phyloP scores from a whole-genome alignment of 2,329 filamentous ascomycete species.

The Nectriaceae sp. region DNA sequence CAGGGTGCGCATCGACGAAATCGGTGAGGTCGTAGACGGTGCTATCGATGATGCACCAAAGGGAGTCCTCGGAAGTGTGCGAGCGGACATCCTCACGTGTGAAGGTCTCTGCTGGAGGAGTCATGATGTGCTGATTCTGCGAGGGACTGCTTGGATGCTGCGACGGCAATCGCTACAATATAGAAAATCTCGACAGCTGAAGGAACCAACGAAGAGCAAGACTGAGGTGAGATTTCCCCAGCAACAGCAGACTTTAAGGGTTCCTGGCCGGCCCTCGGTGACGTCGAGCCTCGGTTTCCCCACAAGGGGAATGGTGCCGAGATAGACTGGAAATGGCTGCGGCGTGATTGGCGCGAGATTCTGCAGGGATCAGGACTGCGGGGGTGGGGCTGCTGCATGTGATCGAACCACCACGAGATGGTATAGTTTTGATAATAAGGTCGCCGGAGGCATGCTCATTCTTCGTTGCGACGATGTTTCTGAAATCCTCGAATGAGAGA shows the following conservation, averaged over 20 bases:
- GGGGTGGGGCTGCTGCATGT: conserved; percentile 10
- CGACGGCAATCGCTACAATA: neutral
- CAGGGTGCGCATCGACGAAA: conserved; percentile 83
- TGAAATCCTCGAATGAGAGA: no score
- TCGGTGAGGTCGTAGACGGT: conserved; percentile 86
- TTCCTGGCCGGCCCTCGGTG: conserved; percentile 7
- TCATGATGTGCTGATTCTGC: conserved; percentile 26
- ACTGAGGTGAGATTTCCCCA: neutral
- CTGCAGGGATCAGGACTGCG: conserved; percentile 4
- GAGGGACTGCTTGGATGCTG: neutral
- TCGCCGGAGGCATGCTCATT: no score
- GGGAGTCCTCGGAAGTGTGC: conserved; percentile 73
- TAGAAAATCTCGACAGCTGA: neutral
- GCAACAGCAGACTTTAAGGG: neutral
- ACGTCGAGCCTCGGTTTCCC: conserved; percentile 18
- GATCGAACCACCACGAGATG: no score
- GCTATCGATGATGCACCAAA: conserved; percentile 85
- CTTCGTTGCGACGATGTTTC: no score
- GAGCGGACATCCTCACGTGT: conserved; percentile 69
- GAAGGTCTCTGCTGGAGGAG: conserved; percentile 49
- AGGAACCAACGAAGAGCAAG: neutral
- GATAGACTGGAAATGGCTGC: conserved; percentile 5
- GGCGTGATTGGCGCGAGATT: conserved; percentile 12
- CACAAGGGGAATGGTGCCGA: neutral
- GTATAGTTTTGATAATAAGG: no score